Percentiles rank a stretch among this genome's conserved stretches.
Evolutionary conservation across 768 basidiomycete species (phyloP).

Genomic region (Fomitopsis pulvina): DNA sequence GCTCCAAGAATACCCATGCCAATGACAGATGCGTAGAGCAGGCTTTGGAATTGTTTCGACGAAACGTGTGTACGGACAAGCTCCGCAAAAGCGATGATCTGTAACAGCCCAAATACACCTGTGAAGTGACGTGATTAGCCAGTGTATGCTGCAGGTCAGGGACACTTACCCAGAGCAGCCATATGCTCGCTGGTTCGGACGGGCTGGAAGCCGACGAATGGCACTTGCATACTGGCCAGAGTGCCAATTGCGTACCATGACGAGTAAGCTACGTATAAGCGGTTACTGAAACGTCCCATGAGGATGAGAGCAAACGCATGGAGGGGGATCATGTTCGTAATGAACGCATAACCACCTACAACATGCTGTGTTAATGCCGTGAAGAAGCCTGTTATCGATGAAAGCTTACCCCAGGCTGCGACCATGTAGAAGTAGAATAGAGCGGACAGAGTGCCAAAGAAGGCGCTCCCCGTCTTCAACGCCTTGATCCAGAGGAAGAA

Average conservation of each 20-base stretch:
- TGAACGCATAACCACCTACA: slow-evolving; percentile 94
- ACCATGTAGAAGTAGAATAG: slow-evolving; percentile 99
- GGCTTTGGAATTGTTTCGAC: slow-evolving; percentile 84
- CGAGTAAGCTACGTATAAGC: slow-evolving; percentile 92
- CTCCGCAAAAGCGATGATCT: slow-evolving; percentile 91
- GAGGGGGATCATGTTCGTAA: slow-evolving; percentile 99
- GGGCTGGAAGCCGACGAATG: slow-evolving; percentile 99
- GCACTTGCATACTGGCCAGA: slow-evolving; percentile 97
- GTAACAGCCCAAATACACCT: slow-evolving; percentile 95
- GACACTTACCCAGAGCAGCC: slow-evolving; percentile 80
- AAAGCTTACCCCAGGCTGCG: slow-evolving; percentile 86
- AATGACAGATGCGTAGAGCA: slow-evolving; percentile 67
- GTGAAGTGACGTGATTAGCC: background rate
- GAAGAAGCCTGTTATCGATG: background rate
- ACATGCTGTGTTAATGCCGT: background rate
- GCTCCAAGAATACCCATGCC: slow-evolving; percentile 66
- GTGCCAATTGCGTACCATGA: slow-evolving; percentile 99
- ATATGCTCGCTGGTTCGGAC: slow-evolving; percentile 97
- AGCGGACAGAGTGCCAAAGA: slow-evolving; percentile 86
- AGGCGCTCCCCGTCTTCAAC: slow-evolving; percentile 86
- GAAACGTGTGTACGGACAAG: slow-evolving; percentile 85
- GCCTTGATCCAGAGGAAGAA: slow-evolving; percentile 98
- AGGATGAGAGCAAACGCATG: slow-evolving; percentile 92
- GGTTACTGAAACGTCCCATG: slow-evolving; percentile 91
- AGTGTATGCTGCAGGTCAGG: slow-evolving; percentile 1